Percentiles rank a stretch among this genome's conserved stretches.
phyloP scores from a whole-genome alignment of 2,329 filamentous ascomycete species.

The Cercospora sojina region DNA sequence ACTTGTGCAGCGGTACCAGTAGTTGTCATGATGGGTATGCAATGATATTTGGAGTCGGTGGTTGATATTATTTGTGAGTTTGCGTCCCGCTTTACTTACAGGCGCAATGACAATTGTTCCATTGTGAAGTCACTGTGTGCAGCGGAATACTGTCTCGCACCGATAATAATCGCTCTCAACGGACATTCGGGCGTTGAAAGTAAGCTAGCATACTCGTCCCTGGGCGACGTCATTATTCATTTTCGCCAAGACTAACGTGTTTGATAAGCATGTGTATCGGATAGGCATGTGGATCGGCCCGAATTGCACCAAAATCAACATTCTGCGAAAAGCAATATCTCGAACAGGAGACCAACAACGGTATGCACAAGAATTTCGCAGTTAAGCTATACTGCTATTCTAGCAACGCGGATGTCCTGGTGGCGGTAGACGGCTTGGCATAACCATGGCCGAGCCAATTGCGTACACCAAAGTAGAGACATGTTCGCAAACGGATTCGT shows the following conservation, averaged over 20 bases:
- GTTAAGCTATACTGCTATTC: not conserved
- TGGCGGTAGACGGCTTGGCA: not conserved
- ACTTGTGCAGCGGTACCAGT: slow-evolving; percentile 12
- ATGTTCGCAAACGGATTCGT: slow-evolving; percentile 6
- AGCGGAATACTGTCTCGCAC: not conserved
- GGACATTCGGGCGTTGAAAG: not conserved
- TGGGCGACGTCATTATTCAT: not conserved
- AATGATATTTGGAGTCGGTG: not conserved
- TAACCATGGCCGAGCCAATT: not conserved
- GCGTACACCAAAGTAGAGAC: not conserved
- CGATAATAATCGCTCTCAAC: not conserved
- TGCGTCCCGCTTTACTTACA: not conserved
- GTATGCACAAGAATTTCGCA: not conserved
- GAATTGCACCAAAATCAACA: too few species aligned
- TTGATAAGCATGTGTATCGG: too few species aligned
- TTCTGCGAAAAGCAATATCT: too few species aligned
- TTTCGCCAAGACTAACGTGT: not conserved
- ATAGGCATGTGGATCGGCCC: too few species aligned
- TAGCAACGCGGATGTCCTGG: not conserved
- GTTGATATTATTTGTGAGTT: not conserved
- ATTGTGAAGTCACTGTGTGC: not conserved
- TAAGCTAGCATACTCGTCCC: not conserved
- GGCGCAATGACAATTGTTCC: not conserved
- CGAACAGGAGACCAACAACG: not conserved
- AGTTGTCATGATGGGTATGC: not conserved